phyloP scores from a whole-genome alignment of 306 rosid species.

The Cicer judaicum region DNA sequence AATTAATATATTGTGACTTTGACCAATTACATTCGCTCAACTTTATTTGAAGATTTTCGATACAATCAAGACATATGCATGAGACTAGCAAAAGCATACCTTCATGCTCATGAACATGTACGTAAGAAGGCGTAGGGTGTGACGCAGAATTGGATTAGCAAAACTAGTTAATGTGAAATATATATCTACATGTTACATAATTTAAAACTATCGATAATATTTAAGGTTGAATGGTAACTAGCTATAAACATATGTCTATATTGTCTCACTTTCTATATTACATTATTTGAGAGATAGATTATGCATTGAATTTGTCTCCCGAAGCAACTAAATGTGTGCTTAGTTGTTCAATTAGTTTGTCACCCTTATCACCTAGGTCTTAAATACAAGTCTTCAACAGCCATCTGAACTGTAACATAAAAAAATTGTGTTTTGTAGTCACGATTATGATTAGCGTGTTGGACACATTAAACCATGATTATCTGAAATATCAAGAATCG shows the following conservation, averaged over 20 bases:
- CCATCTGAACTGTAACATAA: not conserved
- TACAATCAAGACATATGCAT: constrained; percentile 41
- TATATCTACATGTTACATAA: not conserved
- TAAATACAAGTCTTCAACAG: not conserved
- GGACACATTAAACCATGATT: not conserved
- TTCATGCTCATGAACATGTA: constrained; percentile 33
- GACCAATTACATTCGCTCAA: constrained; percentile 43
- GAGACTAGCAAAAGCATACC: constrained; percentile 24
- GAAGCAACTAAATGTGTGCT: no score
- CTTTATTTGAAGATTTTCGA: constrained; percentile 49
- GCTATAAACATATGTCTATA: no score
- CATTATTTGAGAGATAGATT: no score
- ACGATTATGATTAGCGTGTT: not conserved
- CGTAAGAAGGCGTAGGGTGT: not conserved
- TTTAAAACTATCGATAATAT: not conserved
- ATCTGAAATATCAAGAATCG: not conserved
- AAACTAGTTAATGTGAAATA: not conserved
- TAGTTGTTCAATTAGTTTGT: not conserved
- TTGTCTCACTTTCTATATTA: no score
- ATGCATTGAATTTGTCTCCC: no score
- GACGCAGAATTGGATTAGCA: not conserved
- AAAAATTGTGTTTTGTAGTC: not conserved
- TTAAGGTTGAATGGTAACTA: no score
- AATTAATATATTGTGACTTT: constrained; percentile 38
- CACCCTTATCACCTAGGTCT: not conserved